A percentile compares a stretch with the other conserved stretches of the same genome.
These are phyloP conservation scores for Lotus japonicus DNA, from an alignment of 306 rosid genomes.

Conservation along the genomic window DNA sequence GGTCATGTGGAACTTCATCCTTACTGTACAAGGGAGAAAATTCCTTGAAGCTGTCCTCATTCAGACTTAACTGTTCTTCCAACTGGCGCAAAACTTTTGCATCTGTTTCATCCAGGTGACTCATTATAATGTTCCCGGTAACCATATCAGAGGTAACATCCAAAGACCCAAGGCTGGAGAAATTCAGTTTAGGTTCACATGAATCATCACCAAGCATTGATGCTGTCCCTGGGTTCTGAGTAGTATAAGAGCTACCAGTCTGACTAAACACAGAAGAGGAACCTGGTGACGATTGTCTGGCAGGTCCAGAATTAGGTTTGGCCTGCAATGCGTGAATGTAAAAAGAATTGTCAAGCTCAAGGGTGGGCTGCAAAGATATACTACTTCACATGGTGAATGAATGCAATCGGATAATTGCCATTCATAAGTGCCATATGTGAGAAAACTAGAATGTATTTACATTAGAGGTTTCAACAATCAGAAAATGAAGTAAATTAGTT, in stretches of 20 bases:
- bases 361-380: neutral
- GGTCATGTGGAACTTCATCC: constrained; percentile 26
- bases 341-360: constrained; percentile 12
- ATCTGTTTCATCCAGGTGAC: constrained; percentile 28
- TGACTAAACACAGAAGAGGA: constrained; percentile 38
- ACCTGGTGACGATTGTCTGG: constrained; percentile 34
- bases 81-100: constrained; percentile 56
- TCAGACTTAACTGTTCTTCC: constrained; percentile 72
- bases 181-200: constrained; percentile 50
- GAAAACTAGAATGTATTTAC: neutral
- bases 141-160: constrained; percentile 57
- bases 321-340: constrained; percentile 48
- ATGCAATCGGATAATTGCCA: neutral
- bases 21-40: constrained; percentile 20
- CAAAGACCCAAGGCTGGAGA: constrained; percentile 56
- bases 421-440: neutral
- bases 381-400: constrained; percentile 15
- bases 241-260: constrained; percentile 31
- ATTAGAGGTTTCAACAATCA: neutral
- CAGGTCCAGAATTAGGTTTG: constrained; percentile 40
- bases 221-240: constrained; percentile 41
- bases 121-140: constrained; percentile 27
- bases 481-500: neutral
- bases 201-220: constrained; percentile 40
- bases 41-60: constrained; percentile 42